Percentiles rank a stretch among this genome's conserved stretches.
phyloP scores from a whole-genome alignment of 257 asterid genomes.

The Datura wrightii region DNA sequence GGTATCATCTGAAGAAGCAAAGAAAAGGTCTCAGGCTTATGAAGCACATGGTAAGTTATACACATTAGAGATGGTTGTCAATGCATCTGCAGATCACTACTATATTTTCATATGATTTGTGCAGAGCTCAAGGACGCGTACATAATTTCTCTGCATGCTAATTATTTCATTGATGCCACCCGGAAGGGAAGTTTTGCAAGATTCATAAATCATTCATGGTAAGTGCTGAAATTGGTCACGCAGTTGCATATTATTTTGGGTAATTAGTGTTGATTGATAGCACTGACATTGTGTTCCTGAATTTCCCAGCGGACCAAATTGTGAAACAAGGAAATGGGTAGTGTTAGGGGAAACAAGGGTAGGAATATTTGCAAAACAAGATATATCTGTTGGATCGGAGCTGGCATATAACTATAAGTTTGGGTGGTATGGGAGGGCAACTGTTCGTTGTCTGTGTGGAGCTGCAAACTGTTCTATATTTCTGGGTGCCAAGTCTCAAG shows the following conservation, averaged over 20 bases:
- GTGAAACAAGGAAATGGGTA: conserved; percentile 98
- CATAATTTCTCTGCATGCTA: conserved; percentile 78
- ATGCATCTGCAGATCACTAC: conserved; percentile 30
- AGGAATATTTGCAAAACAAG: conserved; percentile 82
- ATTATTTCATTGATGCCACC: conserved; percentile 81
- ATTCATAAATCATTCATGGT: conserved; percentile 43
- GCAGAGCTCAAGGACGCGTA: conserved; percentile 83
- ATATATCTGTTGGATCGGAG: conserved; percentile 73
- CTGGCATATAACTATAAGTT: conserved; percentile 82
- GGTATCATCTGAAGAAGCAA: conserved; percentile 78
- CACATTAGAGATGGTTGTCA: conserved; percentile 31
- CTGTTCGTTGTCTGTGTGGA: conserved; percentile 92
- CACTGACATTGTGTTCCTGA: conserved; percentile 27
- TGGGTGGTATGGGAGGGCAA: conserved; percentile 96
- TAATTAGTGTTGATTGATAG: background rate
- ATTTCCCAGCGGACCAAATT: conserved; percentile 80
- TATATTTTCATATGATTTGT: conserved; percentile 34
- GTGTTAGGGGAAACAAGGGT: conserved; percentile 89
- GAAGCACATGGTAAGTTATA: conserved; percentile 70
- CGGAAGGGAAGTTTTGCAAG: conserved; percentile 46
- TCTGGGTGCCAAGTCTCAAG: conserved; percentile 98
- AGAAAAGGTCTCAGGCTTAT: conserved; percentile 67
- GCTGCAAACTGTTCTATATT: conserved; percentile 86
- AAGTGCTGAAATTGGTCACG: conserved; percentile 35
- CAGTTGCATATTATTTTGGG: background rate